Base-by-base conservation (phyloP, 176 grass and related monocot species). In the Oryza coarctata region DNA sequence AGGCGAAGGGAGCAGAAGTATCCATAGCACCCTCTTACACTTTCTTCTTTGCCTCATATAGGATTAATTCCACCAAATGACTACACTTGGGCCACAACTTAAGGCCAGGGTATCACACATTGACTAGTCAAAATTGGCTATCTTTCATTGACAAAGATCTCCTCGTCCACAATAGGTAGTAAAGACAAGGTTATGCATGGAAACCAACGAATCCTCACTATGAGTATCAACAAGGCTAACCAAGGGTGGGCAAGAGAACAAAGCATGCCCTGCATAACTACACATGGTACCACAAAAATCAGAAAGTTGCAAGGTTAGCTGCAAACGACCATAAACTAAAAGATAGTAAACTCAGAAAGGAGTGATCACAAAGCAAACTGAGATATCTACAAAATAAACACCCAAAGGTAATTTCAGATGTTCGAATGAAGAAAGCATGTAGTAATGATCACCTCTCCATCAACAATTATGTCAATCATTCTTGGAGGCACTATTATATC, bases 391-490 rank as follows among this genome's bases (percentile, higher is more conserved):
- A 57, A 75, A 52, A 75, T 50, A 75, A 58, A 66, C 6, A 67
- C 12, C 73, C 33, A 65, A 71, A 79, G 12, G 27, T 50, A 70
- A 75, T 38, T n/a, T 75, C 30, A 25, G 31, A 83, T 66, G 41
- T 11, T 52, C n/a, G 41, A 18, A 66, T 23, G 60, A 38, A 65
- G 22, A 68, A 28, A 38, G 35, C 68, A 60, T 72, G n/a, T 38
- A 71, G 71, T n/a, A n/a, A n/a, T 76, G 33, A 68, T 69, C 32
- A 98, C 96, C 96, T 95, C 96, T 81, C 93, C 96, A 83, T 98
- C 96, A 82, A 98, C 85, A 91, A 98, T 86, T 82, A 91, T 95
- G 80, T 93, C 93, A 70, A 98, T 89, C 96, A 98, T 98, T 86
- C 90, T 93, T 66, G 96, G 93, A 75, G 96, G 85, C 28, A 98